Evolutionary conservation across 768 basidiomycete genomes (phyloP).

Genomic region (Sutorius australiensis): DNA sequence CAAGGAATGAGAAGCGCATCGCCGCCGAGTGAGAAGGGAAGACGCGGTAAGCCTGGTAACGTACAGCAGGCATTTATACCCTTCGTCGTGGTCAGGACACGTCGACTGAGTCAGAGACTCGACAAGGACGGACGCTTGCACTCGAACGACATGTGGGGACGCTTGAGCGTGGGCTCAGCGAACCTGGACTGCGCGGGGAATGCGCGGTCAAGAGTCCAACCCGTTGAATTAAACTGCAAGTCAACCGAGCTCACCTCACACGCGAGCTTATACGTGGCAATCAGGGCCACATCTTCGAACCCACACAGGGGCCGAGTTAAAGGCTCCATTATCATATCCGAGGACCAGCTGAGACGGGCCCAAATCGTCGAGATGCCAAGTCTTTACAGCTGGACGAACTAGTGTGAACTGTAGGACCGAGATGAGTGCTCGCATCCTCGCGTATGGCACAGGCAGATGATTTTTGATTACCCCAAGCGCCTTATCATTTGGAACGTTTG

Average conservation of each 20-base stretch:
- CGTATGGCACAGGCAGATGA: neutral
- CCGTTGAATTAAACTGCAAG: neutral
- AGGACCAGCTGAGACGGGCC: too few relatives aligned
- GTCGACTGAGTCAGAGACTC: neutral
- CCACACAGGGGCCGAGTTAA: neutral
- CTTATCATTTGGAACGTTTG: too few relatives aligned
- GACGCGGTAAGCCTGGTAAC: neutral
- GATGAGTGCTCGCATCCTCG: neutral
- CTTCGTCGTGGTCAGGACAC: neutral
- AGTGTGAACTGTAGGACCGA: too few relatives aligned
- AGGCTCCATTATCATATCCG: neutral
- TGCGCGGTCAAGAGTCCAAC: neutral
- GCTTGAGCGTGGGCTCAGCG: neutral
- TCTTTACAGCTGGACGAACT: too few relatives aligned
- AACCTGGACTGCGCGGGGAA: too few relatives aligned
- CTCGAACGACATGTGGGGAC: neutral
- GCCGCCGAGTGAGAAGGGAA: neutral
- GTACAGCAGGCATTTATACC: neutral
- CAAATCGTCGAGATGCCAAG: too few relatives aligned
- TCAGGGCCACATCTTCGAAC: too few relatives aligned
- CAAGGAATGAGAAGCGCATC: neutral
- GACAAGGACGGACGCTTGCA: neutral
- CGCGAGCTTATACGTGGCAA: neutral
- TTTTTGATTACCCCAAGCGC: too few relatives aligned
- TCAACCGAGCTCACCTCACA: neutral